These are phyloP conservation scores for Capillidium rhysosporum DNA, from an alignment of 371 early-diverging fungal species.

Conservation along the genomic window DNA sequence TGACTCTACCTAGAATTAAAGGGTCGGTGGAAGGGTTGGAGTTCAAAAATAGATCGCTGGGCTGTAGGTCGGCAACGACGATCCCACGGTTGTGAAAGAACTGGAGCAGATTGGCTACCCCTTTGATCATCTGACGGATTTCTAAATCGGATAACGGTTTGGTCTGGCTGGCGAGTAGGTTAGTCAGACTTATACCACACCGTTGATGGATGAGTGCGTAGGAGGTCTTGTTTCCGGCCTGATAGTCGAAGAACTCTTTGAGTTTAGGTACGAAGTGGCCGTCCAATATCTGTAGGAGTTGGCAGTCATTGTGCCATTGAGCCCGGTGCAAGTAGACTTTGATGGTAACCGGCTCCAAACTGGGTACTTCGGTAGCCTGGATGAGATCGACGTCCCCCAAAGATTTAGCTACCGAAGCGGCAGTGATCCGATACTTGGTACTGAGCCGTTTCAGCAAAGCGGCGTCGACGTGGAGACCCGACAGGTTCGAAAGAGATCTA, in stretches of 20 bases:
- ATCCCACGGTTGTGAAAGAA: background rate
- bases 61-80: conserved; percentile 1
- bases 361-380: background rate
- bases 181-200: background rate
- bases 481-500: background rate
- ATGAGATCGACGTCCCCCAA: background rate
- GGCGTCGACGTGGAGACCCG: background rate
- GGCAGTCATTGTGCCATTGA: background rate
- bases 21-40: background rate
- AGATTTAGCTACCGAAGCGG: background rate
- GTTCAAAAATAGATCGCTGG: background rate
- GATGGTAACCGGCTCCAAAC: conserved; percentile 2
- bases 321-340: background rate
- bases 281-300: conserved; percentile 3
- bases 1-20: background rate
- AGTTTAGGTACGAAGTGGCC: background rate
- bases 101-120: background rate
- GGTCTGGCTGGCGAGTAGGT: background rate
- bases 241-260: background rate
- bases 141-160: conserved; percentile 4
- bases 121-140: background rate
- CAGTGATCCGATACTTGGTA: background rate
- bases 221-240: background rate
- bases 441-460: background rate
- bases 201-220: background rate